Evolutionary conservation across 2,329 filamentous ascomycete species (phyloP).

Genomic region (Rasamsonia emersonii): DNA sequence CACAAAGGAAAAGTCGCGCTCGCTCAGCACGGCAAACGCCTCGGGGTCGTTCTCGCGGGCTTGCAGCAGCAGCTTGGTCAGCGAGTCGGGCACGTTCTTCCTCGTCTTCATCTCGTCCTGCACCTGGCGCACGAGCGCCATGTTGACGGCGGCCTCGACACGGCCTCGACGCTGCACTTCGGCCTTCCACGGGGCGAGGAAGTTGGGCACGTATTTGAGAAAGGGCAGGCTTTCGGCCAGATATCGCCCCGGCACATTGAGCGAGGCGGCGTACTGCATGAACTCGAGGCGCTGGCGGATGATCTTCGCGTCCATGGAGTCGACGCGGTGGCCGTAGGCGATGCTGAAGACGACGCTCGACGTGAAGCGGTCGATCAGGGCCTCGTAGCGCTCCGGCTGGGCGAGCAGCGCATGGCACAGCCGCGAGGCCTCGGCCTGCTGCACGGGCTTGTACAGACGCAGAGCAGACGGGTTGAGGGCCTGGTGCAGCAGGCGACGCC

Average conservation of each 20-base stretch:
- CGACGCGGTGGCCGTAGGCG: constrained; percentile 43
- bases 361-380: constrained; percentile 40
- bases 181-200: constrained; percentile 39
- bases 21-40: constrained; percentile 25
- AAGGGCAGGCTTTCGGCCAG: constrained; percentile 39
- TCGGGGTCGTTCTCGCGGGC: constrained; percentile 30
- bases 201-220: constrained; percentile 36
- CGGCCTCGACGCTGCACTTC: constrained; percentile 12
- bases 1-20: constrained; percentile 38
- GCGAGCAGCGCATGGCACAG: constrained; percentile 36
- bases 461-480: constrained; percentile 42
- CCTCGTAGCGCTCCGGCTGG: constrained; percentile 35
- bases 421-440: constrained; percentile 41
- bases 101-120: constrained; percentile 20
- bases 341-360: constrained; percentile 43
- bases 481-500: constrained; percentile 38
- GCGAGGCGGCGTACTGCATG: constrained; percentile 40
- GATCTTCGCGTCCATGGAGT: constrained; percentile 38
- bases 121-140: constrained; percentile 35
- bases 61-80: constrained; percentile 39
- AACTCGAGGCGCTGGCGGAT: constrained; percentile 39
- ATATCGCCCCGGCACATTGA: constrained; percentile 42
- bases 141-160: constrained; percentile 23
- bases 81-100: constrained; percentile 31
- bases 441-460: constrained; percentile 41